These are phyloP conservation scores for Eucalyptus erythrocorys DNA, from an alignment of 345 rosid species.

Conservation along the genomic window DNA sequence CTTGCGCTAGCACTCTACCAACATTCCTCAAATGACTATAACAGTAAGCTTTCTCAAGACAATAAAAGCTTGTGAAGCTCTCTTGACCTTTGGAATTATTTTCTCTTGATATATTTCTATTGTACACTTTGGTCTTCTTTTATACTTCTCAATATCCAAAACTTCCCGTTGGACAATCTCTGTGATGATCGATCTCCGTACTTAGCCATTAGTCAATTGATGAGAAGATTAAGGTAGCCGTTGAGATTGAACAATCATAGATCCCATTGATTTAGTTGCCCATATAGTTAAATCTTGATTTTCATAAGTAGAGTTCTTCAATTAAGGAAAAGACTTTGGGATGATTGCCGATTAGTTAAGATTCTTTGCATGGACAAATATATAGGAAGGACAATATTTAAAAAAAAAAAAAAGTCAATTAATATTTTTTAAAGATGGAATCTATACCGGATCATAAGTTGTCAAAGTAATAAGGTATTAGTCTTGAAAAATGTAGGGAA, in stretches of 20 bases:
- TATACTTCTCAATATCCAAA: neutral
- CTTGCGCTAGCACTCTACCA: too few species aligned
- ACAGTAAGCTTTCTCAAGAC: too few species aligned
- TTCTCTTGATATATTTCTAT: too few species aligned
- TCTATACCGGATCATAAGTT: too few species aligned
- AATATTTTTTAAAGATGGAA: too few species aligned
- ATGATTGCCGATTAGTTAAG: neutral
- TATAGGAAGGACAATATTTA: too few species aligned
- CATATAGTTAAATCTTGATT: neutral
- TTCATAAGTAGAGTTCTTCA: neutral
- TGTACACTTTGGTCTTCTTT: neutral
- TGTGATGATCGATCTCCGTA: neutral
- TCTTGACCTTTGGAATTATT: too few species aligned
- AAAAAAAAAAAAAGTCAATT: too few species aligned
- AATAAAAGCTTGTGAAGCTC: too few species aligned
- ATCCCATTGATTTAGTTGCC: neutral
- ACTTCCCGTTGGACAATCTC: neutral
- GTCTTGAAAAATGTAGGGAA: too few species aligned
- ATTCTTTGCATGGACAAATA: neutral
- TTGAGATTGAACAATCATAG: neutral
- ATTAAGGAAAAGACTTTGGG: neutral
- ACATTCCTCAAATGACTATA: too few species aligned
- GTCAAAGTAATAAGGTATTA: too few species aligned
- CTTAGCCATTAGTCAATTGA: neutral
- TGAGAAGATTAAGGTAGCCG: neutral